These are phyloP conservation scores for Candida multigemmis DNA, from an alignment of 805 yeast genomes.

Conservation along the genomic window DNA sequence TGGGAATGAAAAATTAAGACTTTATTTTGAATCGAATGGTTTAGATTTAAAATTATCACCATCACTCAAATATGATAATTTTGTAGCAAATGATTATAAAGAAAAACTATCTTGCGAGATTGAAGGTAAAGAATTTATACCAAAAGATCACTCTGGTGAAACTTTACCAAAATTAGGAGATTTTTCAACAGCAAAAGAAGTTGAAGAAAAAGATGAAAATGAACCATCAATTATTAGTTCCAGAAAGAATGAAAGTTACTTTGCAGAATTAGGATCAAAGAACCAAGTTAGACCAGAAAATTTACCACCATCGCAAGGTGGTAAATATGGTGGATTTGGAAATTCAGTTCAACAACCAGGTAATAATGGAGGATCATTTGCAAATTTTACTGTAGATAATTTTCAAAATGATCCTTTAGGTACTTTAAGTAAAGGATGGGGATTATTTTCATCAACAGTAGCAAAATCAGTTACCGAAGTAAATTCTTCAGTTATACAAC, in stretches of 20 bases:
- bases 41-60: conserved; percentile 57
- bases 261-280: conserved; percentile 66
- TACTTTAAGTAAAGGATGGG: conserved; percentile 91
- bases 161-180: conserved; percentile 18
- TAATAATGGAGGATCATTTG: conserved; percentile 29
- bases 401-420: conserved; percentile 82
- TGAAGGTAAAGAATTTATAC: conserved; percentile 62
- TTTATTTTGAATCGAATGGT: conserved; percentile 66
- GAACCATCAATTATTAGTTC: conserved; percentile 18
- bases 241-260: conserved; percentile 69
- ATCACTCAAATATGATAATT: conserved; percentile 72
- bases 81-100: conserved; percentile 92
- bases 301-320: conserved; percentile 90
- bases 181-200: conserved; percentile 3
- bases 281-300: conserved; percentile 69
- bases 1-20: conserved; percentile 72
- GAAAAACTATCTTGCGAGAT: conserved; percentile 65
- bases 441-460: conserved; percentile 79
- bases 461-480: conserved; percentile 79
- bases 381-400: conserved; percentile 56
- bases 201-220: conserved; percentile 1
- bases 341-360: conserved; percentile 27
- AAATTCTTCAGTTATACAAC: conserved; percentile 81
- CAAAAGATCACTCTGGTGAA: conserved; percentile 51
- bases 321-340: conserved; percentile 88